These are phyloP conservation scores for Capsicum pubescens DNA, from an alignment of 257 asterid genomes.

Conservation along the genomic window DNA sequence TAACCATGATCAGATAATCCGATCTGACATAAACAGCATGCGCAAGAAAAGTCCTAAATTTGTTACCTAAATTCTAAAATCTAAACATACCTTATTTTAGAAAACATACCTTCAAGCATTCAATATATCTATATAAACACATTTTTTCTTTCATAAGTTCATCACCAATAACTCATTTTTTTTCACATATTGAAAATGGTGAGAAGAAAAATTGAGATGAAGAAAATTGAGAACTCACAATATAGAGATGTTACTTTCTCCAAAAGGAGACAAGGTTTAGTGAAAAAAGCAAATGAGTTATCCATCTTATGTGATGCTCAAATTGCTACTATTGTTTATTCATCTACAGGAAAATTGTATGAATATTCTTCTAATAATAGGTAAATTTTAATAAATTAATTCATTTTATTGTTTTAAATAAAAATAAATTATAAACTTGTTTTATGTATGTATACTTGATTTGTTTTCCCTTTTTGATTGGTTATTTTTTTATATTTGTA, in stretches of 20 bases:
- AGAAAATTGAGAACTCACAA: no score
- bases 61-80: background rate
- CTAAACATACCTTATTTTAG: slow-evolving; percentile 25
- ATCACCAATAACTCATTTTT: background rate
- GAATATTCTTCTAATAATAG: no score
- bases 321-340: no score
- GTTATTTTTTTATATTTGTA: background rate
- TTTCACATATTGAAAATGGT: no score
- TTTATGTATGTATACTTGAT: background rate
- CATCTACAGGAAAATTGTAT: no score
- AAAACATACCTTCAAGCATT: slow-evolving; percentile 15
- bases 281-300: no score
- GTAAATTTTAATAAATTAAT: background rate
- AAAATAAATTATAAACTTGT: no score
- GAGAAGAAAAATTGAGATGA: no score
- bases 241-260: no score
- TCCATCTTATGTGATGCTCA: no score
- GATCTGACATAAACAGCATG: background rate
- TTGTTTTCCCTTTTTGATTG: background rate
- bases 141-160: background rate
- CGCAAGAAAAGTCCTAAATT: background rate
- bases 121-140: background rate
- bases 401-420: no score
- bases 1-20: background rate
- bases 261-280: no score